These are phyloP conservation scores for Acer negundo DNA, from an alignment of 345 rosid genomes.

Conservation along the genomic window DNA sequence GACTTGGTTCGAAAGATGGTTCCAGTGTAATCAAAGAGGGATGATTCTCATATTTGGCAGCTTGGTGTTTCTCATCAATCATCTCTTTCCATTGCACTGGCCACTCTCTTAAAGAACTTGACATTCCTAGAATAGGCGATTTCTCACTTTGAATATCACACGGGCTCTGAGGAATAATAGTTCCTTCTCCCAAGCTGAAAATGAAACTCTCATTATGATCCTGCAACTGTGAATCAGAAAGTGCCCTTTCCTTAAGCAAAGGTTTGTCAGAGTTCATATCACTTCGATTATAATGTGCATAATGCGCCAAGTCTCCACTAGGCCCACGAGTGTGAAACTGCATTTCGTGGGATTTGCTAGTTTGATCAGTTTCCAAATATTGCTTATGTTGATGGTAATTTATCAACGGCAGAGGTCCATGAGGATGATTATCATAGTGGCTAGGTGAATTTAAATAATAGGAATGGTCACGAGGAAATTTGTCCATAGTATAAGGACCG, in stretches of 20 bases:
- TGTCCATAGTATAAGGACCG: conserved; percentile 26
- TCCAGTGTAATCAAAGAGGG: conserved; percentile 22
- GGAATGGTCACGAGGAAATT: conserved; percentile 29
- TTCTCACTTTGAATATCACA: conserved; percentile 42
- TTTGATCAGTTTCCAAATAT: conserved; percentile 33
- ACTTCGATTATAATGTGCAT: conserved; percentile 25
- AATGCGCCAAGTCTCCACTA: conserved; percentile 39
- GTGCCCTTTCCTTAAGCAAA: conserved; percentile 48
- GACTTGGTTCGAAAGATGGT: conserved; percentile 19
- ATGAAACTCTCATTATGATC: conserved; percentile 37
- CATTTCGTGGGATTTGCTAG: conserved; percentile 30
- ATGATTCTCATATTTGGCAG: conserved; percentile 21
- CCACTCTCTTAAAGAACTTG: conserved; percentile 32
- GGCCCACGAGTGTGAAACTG: conserved; percentile 47
- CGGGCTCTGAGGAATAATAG: conserved; percentile 26
- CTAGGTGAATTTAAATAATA: conserved; percentile 34
- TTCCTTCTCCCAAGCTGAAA: conserved; percentile 28
- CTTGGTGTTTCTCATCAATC: conserved; percentile 27
- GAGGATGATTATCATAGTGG: conserved; percentile 37
- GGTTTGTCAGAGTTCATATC: conserved; percentile 30
- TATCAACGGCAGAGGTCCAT: conserved; percentile 30
- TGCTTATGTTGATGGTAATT: conserved; percentile 41
- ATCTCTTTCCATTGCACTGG: conserved; percentile 38
- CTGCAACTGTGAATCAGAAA: conserved; percentile 56
- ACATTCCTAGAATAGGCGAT: conserved; percentile 39